Base-by-base conservation (phyloP, 2,329 filamentous ascomycete genomes). In the Lomentospora prolificans region DNA sequence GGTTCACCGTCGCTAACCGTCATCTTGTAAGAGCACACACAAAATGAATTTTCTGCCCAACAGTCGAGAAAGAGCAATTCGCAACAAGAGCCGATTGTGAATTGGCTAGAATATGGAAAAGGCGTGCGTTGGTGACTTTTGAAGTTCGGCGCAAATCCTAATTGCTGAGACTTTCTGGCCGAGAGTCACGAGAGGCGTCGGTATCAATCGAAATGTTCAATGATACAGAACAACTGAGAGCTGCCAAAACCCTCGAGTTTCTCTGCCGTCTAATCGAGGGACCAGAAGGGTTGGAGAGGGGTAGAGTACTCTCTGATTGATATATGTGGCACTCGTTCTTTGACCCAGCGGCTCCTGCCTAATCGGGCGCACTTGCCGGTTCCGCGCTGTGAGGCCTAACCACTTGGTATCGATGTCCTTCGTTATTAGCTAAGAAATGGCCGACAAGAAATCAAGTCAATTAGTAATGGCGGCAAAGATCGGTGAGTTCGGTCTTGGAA, bases 1-100 rank as follows among this genome's bases (percentile, higher is more conserved):
- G 67, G 65, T 55, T 67, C 65, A 57, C 69, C 66, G 60, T 55
- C 60, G 54, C 60, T 58, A 54, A 61, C 62, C 56, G 66, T 67
- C 65, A 67, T 67, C 59, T 51, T 60, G 60, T 57, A 46, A 33
- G 30, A 33, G 30, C 30, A 33, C 30, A 33, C 12, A 33, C 30
- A 12, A 12, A 33, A 6, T 33, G 30, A 33, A 33, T 7, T 6
- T 7, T 33, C 7, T 6, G 30, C 30, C 30, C 12, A 33, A 33
- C 12, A 33, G 30, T 33, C 30, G 30, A n/a, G n/a, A n/a, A n/a
- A n/a, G n/a, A n/a, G n/a, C n/a, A n/a, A n/a, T n/a, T n/a, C n/a
- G n/a, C n/a, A n/a, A n/a, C n/a, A n/a, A n/a, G n/a, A n/a, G n/a
- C n/a, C n/a, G n/a, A n/a, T n/a, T n/a, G n/a, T n/a, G n/a, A n/a